These are phyloP conservation scores for Purpureocillium lavendulum DNA, from an alignment of 2,329 filamentous ascomycete species.

Conservation along the genomic window DNA sequence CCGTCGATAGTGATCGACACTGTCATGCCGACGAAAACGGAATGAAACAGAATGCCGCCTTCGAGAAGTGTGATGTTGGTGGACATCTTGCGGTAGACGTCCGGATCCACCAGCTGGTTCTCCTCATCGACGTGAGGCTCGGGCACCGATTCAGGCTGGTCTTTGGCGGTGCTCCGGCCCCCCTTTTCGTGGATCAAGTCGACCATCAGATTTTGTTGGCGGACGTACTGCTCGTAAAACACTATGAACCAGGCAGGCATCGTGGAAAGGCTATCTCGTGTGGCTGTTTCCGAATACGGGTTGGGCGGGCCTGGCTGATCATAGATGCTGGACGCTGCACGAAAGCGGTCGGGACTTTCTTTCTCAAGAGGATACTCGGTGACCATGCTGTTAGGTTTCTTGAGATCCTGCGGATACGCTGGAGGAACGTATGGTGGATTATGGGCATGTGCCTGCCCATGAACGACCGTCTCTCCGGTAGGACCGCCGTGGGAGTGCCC, in stretches of 20 bases:
- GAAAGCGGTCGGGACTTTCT: not conserved
- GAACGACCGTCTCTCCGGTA: conserved; percentile 24
- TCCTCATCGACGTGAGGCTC: conserved; percentile 24
- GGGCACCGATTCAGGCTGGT: conserved; percentile 20
- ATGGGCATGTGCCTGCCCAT: not conserved
- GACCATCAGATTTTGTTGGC: conserved; percentile 51
- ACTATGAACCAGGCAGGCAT: conserved; percentile 57
- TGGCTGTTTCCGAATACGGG: conserved; percentile 14
- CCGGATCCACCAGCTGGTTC: conserved; percentile 34
- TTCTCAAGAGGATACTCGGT: too few relatives aligned
- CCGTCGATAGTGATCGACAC: conserved; percentile 60
- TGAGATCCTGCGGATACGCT: too few relatives aligned
- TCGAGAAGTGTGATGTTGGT: conserved; percentile 69
- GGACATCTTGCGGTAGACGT: conserved; percentile 51
- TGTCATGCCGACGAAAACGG: conserved; percentile 67
- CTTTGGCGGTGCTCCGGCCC: conserved; percentile 5
- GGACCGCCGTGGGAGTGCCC: conserved; percentile 51
- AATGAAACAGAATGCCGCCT: conserved; percentile 72
- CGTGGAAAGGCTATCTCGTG: conserved; percentile 16
- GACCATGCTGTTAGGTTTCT: too few relatives aligned
- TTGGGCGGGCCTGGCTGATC: conserved; percentile 9
- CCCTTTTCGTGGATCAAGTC: conserved; percentile 36
- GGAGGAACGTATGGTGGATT: too few relatives aligned
- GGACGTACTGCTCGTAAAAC: conserved; percentile 55
- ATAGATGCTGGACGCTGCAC: conserved; percentile 16